Base-by-base conservation (phyloP, 1,284 basidiomycete species). In the Polyporus tsugae region DNA sequence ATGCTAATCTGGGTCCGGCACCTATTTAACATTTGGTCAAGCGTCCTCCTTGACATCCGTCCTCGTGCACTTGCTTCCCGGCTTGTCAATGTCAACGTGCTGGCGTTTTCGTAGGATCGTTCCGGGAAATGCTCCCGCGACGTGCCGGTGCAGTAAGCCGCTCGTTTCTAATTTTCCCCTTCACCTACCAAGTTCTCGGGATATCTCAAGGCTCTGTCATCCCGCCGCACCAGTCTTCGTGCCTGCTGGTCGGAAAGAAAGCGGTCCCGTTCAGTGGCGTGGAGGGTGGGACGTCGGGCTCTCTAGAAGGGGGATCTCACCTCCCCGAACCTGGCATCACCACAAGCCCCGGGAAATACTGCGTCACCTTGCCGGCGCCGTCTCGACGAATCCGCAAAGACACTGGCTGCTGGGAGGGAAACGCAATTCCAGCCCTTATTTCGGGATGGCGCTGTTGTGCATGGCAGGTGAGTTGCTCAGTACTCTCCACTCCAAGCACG, bases 31-130 rank as follows among this genome's bases (percentile, higher is more conserved):
- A 58, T 58, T 35, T 38, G 55, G 35, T 22, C 55, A 58, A 38
- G 55, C 10, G 35, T 58, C 35, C 53, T 9, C 7, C 19, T 58
- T 58, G 55, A 58, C 35, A n/a, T 38, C 17, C 10, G 4, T 38
- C 55, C 36, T 58, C 55, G 55, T 57, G 55, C 19, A 35, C 9
- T 38, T 35, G 36, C 36, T 58, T 58, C 55, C 36, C 35, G 36
- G 55, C 55, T 35, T 58, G 19, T 52, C 46, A 22, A 25, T 22
- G 22, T 25, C 35, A 38, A 38, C 55, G n/a, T 38, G 55, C 36
- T 38, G 19, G 17, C 17, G 17, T 19, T 58, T n/a, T 58, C 4
- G 36, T 10, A 58, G 55, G 11, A 10, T 38, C 7, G 53, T 19
- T 19, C 53, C 33, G 33, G 53, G 33, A 57, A 57, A 36, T 22